Evolutionary conservation across 2,329 filamentous ascomycete genomes (phyloP), one percentile per base, ranked within the genome.

Genomic region (Corynespora cassiicola): DNA sequence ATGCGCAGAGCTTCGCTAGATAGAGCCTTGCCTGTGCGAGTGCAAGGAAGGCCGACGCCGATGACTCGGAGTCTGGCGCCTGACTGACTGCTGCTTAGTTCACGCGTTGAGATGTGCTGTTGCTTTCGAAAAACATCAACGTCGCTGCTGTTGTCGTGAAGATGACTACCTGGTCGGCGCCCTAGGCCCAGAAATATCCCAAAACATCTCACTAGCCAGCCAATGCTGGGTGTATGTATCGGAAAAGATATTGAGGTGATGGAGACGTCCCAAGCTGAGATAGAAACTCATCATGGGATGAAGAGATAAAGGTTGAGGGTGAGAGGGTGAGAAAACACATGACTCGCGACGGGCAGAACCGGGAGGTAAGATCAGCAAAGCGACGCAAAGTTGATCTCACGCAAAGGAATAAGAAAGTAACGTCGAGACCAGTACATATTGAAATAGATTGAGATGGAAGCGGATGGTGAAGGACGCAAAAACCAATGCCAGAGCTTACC

Each of bases 21-120:
- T 16, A 76, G 76, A 7, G 75, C 61, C 1, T 74, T 77, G 9
- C 74, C 75, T 1, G 75, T 77, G 30, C 75, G 65, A 12, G 75
- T 77, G 30, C 75, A 65, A 12, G 74, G 64, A 46, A 63, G 66
- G 27, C 67, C 66, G 3, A 68, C 69, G 15, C 63, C 65, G 39
- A 73, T 73, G 38, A 72, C 71, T 43, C 70, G 55, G 32, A 75
- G 19, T 19, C 27, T 26, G 8, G 41, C 25, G 17, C 35, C 36
- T 8, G 41, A 31, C 14, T 23, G 9, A 18, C 9, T 6, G 36
- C 32, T 9, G 41, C 14, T 26, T 44, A 5, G 16, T 39, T 24
- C n/a, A 15, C 41, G 36, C 41, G 39, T 44, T 36, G 18, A 25
- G 27, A 8, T 21, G 22, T 29, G 15, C 21, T 16, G 36, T 27